Evolutionary conservation across 352 stramenopile species (phyloP), one percentile per base, ranked within the genome.

Genomic region (Blastocystis sp.): DNA sequence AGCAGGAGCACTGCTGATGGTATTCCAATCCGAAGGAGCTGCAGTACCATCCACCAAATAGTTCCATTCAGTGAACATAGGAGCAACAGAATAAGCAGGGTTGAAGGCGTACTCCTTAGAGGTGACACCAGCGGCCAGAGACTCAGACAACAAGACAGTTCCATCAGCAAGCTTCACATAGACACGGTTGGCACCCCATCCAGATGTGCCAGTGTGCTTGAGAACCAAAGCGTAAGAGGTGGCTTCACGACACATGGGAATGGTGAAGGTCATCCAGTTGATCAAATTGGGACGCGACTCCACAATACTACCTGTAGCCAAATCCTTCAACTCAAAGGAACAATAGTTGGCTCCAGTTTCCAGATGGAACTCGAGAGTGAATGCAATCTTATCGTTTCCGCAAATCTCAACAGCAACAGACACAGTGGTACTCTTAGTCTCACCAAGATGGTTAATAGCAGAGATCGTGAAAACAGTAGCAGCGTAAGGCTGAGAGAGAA

Each of bases 141-240:
- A 85, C 56, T 73, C 74, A 39, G 74, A 67, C 56, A 73, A 49
- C 32, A 85, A 46, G 3, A 43, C n/a, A 37, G 16, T 67, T 27
- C 71, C 71, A 42, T 81, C 71, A n/a, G 51, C 71, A 35, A 81
- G 56, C 9, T 67, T 24, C 51, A 81, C 71, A n/a, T 81, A 65
- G 6, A 42, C 51, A n/a, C 61, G 42, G 32, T 42, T 67, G 24
- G 29, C 49, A 43, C 71, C 71, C 71, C 71, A 81, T 35, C 71
- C 71, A 39, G 24, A 16, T 1, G 21, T 81, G 6, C n/a, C 29
- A n/a, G 51, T 59, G 24, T 81, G 32, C 71, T 43, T 67, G 19
- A 81, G 56, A 7, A 69, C 37, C 24, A 81, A 7, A 42, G 14
- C 16, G 32, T 81, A 81, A 21, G 56, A 65, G 11, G 51, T 67